Base-by-base conservation (phyloP, 371 early-diverging fungal genomes). In the Basidiobolus meristosporus region DNA sequence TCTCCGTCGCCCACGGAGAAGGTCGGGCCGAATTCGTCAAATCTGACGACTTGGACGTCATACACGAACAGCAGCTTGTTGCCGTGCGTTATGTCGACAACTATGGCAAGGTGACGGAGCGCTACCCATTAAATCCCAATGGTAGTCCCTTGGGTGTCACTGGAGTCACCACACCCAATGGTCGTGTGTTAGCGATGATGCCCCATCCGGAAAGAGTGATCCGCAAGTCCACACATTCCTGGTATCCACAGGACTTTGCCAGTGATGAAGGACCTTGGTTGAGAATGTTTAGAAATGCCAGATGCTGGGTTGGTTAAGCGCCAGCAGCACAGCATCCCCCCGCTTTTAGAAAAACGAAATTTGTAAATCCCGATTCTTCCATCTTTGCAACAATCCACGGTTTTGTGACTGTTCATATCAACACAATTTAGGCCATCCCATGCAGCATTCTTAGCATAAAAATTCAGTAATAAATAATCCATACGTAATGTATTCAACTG, bases 131-230 rank as follows among this genome's bases (percentile, higher is more conserved):
- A 65, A 97, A 97, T 57, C 97, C 97, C 35, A 97, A 97, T 54
- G 97, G 97, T 9, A 69, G 77, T 11, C 77, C 79, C n/a, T 38
- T 62, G 36, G 90, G 87, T 44, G 66, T 93, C 42, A 77, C 95
- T 18, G 93, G 81, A 19, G 66, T 88, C 3, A 57, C 71, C 34
- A 76, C 81, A 0, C 68, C 72, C 35, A 77, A 85, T 43, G 97
- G 95, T 14, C 75, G 93, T 42, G 82, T 91, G 3, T 52, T 90
- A 48, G 81, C 82, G 18, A 65, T 93, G 66, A 97, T 97, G 97
- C 97, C 97, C 41, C 97, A 97, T 51, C 97, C 97, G 10, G 97
- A 97, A 65, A 75, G 97, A 39, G 82, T 83, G 31, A 69, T 84
- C 1, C 64, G 82, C 31, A 72, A 75, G 30, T 71, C 76, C 41